phyloP scores from a whole-genome alignment of 176 grass and related monocot genomes.

The Carex kokanica region DNA sequence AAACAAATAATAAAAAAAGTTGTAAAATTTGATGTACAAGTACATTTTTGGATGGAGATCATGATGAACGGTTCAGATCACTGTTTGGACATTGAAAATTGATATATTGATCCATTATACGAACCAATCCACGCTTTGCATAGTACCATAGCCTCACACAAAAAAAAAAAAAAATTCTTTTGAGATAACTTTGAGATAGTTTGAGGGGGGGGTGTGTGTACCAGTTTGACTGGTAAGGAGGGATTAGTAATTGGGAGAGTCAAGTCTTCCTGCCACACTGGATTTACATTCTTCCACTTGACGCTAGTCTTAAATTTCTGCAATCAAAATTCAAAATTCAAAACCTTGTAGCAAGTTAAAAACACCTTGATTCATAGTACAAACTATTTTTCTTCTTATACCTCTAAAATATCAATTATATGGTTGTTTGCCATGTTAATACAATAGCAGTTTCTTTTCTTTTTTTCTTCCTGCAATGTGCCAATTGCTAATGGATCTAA shows the following conservation, averaged over 20 bases:
- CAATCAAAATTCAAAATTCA: not conserved
- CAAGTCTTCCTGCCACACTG: constrained; percentile 82
- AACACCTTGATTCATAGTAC: not conserved
- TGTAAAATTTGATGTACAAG: too few species aligned
- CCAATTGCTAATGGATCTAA: not conserved
- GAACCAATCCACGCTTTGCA: too few species aligned
- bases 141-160: too few species aligned
- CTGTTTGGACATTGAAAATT: too few species aligned
- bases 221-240: constrained; percentile 37
- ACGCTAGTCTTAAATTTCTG: constrained; percentile 87
- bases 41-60: too few species aligned
- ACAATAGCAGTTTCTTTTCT: not conserved
- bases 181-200: not conserved
- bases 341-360: not conserved
- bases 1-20: too few species aligned
- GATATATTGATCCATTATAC: too few species aligned
- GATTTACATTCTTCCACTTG: constrained; percentile 56
- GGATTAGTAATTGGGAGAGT: constrained; percentile 69
- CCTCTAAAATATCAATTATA: not conserved
- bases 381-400: not conserved
- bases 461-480: not conserved
- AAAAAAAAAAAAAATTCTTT: not conserved
- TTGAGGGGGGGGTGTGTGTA: constrained; percentile 23
- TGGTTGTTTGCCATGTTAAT: not conserved
- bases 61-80: too few species aligned